A percentile compares a stretch with the other conserved stretches of the same genome.
phyloP scores from a whole-genome alignment of 169 alveolate genomes.

The Plasmodium gaboni region DNA sequence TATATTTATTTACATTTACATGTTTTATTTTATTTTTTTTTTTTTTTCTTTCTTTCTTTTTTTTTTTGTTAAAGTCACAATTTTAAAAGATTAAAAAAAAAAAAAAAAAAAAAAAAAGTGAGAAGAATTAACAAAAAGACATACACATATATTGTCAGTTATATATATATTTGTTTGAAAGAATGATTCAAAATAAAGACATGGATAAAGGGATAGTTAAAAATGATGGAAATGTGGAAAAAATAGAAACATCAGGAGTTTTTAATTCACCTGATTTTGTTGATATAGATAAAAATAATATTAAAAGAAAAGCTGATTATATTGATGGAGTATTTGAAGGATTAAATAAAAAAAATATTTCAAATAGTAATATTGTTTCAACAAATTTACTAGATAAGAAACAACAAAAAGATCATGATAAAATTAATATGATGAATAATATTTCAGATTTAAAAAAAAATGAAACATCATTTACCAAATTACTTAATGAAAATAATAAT shows the following conservation, averaged over 20 bases:
- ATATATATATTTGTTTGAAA: neutral
- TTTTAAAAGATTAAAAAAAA: too few relatives aligned
- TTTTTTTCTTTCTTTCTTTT: too few relatives aligned
- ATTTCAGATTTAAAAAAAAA: neutral
- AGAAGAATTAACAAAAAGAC: neutral
- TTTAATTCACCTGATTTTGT: neutral
- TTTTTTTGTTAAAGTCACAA: too few relatives aligned
- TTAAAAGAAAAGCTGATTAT: constrained; percentile 1
- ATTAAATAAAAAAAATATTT: neutral
- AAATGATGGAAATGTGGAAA: neutral
- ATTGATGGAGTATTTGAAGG: neutral
- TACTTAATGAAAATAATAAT: neutral
- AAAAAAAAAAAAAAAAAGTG: neutral
- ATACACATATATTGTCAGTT: neutral
- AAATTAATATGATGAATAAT: neutral
- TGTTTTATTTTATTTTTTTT: too few relatives aligned
- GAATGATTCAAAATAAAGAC: neutral
- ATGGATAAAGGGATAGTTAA: neutral
- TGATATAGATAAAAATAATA: constrained; percentile 1
- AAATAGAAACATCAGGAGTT: neutral
- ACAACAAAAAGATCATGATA: neutral
- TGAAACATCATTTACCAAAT: neutral
- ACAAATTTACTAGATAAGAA: neutral
- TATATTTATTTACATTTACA: too few relatives aligned
- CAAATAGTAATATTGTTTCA: neutral